phyloP scores from a whole-genome alignment of 495 filamentous ascomycete species.

The Neurospora pannonica region DNA sequence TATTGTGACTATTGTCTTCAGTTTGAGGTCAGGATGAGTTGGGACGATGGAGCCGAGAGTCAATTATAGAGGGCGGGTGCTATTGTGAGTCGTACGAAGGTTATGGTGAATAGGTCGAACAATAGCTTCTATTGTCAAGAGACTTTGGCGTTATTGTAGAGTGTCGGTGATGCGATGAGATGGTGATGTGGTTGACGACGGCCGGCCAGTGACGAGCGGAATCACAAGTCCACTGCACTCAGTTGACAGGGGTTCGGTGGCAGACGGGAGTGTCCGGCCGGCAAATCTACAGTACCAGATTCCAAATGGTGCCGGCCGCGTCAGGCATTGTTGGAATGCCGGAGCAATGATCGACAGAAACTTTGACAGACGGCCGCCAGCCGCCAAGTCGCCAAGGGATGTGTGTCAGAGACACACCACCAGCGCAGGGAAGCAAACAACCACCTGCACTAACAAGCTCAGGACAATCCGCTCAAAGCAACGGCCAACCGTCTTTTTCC shows the following conservation, averaged over 20 bases:
- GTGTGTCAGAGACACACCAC: neutral
- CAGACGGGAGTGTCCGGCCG: neutral
- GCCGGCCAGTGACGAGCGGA: neutral
- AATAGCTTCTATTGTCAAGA: neutral
- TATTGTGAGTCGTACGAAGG: neutral
- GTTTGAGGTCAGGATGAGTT: neutral
- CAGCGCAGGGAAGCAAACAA: neutral
- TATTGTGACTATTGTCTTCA: neutral
- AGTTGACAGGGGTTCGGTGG: neutral
- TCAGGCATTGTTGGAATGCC: neutral
- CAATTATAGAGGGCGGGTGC: neutral
- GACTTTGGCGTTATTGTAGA: neutral
- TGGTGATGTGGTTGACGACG: neutral
- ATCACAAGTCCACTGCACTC: neutral
- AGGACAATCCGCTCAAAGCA: neutral
- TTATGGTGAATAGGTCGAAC: neutral
- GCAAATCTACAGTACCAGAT: neutral
- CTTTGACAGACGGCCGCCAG: neutral
- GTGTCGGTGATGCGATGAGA: neutral
- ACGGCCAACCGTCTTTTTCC: neutral
- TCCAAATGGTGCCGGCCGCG: neutral
- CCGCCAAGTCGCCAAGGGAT: neutral
- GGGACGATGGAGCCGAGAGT: neutral
- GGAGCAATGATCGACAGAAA: neutral
- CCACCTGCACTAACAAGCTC: neutral